phyloP scores from a whole-genome alignment of 768 basidiomycete genomes.

The Suillus paluster region DNA sequence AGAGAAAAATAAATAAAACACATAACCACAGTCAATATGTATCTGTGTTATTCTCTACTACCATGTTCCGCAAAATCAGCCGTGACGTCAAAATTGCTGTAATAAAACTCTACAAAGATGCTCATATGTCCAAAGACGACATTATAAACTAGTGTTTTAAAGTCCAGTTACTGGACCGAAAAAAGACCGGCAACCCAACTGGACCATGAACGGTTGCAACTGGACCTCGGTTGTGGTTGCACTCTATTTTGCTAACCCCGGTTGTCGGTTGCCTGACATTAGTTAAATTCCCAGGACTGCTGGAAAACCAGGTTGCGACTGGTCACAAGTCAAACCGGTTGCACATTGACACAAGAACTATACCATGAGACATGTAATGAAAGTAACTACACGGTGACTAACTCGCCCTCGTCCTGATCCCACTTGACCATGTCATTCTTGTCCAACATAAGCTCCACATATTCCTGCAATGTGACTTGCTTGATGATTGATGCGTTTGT shows the following conservation, averaged over 20 bases:
- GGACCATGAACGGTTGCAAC: no score
- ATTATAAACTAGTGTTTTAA: no score
- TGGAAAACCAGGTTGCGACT: constrained; percentile 3
- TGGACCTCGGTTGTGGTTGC: no score
- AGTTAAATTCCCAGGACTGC: background rate
- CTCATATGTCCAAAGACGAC: no score
- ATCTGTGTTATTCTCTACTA: background rate
- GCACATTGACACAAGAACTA: background rate
- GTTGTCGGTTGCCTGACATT: no score
- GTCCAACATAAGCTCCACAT: background rate
- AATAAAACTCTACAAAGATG: no score
- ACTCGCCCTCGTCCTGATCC: background rate
- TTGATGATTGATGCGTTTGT: constrained; percentile 7
- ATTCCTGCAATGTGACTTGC: constrained; percentile 10
- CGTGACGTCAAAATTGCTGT: no score
- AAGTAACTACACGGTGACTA: background rate
- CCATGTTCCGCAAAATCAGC: constrained; percentile 4
- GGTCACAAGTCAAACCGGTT: background rate
- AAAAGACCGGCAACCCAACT: no score
- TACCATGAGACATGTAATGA: background rate
- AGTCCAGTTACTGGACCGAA: no score
- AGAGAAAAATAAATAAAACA: constrained; percentile 1
- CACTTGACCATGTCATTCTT: background rate
- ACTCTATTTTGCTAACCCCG: no score
- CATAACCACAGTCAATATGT: background rate